Base-by-base conservation (phyloP, 2,329 filamentous ascomycete species). In the Cladosporium sp. region DNA sequence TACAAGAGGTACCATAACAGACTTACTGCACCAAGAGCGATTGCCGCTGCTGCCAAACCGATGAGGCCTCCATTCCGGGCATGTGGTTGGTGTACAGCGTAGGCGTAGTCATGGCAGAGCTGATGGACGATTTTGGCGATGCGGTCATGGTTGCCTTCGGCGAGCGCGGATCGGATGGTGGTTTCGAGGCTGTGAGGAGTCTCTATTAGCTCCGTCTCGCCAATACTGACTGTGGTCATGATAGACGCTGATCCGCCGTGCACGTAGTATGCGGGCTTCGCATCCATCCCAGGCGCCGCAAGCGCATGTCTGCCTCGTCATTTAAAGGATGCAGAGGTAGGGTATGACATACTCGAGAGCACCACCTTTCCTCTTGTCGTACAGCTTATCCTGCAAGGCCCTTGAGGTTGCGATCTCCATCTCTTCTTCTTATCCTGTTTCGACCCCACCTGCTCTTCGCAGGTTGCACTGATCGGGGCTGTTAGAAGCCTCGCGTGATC, bases 81-180 rank as follows among this genome's bases (percentile, higher is more conserved):
- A 82, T 99, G 93, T 63, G 95, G 93, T 75, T 97, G 93, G 78
- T 99, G 93, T 50, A 97, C 93, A 53, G 94, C 93, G 78, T 98
- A 99, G 60, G 95, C 95, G 81, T 94, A 99, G 72, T 99, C 95
- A 77, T 97, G 93, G 79, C 93, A 97, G 67, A 99, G 88, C 82
- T 99, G 94, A 74, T 97, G 91, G 67, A 99, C 92, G 65, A 98
- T 94, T 73, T 89, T 90, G 72, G 89, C 86, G 71, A 99, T 93
- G 73, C 86, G 87, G 65, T 91, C 88, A 74, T 92, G 89, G 75
- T 98, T 92, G 75, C 90, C 89, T 72, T 83, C 85, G 57, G 86
- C 86, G 67, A 92, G 88, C 29, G 93, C 87, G 75, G 97, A 92
- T 69, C 95, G 90, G 73, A 99, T 95, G 64, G 92, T 86, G 71